Evolutionary conservation across 768 basidiomycete genomes (phyloP), one percentile per base, ranked within the genome.

Genomic region (Lactarius hengduanensis): DNA sequence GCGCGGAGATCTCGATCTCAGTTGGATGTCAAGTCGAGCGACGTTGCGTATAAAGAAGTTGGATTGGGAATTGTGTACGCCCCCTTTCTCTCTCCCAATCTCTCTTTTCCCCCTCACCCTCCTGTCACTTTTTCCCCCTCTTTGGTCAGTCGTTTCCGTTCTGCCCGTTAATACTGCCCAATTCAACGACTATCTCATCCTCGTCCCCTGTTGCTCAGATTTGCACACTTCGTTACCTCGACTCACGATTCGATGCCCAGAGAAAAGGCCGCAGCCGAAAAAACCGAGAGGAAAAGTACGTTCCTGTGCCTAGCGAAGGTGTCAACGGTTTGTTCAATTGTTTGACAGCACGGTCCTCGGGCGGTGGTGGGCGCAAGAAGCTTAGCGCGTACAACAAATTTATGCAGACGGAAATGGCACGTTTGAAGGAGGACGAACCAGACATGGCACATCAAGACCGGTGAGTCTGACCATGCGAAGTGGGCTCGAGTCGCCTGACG

Each of bases 371-470:
- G 73, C 83, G 81, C 75, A 90, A 82, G 75, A 84, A 84, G 75
- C 78, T 90, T 57, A 86, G 86, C 41, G 82, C 84, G 16, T 93
- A 89, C 78, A 92, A 92, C 75, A 89, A 87, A 75, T 93, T 88
- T 75, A 80, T 91, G 89, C 85, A 90, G 81, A 79, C 82, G 26
- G 90, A 92, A 75, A 86, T 92, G 82, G 86, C 87, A 40, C 87
- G 89, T 64, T 81, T 92, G 75, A 92, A 90, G 80, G 87, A 89
- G 71, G 79, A 84, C 20, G 83, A 91, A 69, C 91, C 91, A 38
- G 83, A 87, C 62, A 83, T 91, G 72, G 72, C 81, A 38, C 91
- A 92, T 77, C 85, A 85, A 74, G 89, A 91, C 67, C 82, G 91
- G 90, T 92, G 74, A 70, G 81, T 38, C 69, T 53, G 45, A 57